These are phyloP conservation scores for Russula griseocarnosa DNA, from an alignment of 768 basidiomycete genomes.

Conservation along the genomic window DNA sequence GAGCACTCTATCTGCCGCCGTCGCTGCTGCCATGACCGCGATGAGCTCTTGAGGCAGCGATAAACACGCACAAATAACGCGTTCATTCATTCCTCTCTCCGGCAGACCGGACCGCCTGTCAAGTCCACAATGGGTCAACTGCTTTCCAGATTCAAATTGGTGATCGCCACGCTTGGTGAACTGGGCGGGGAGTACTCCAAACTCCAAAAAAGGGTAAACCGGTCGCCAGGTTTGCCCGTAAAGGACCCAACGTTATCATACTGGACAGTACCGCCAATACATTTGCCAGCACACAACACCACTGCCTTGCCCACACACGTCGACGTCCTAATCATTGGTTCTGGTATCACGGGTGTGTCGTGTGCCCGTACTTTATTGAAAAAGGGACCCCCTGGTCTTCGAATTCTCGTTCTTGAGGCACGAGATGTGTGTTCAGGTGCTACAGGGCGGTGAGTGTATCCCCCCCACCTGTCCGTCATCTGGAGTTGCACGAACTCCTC, in stretches of 20 bases:
- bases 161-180: neutral
- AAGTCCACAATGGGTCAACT: conserved; percentile 17
- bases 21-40: conserved; percentile 7
- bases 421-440: conserved; percentile 72
- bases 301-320: conserved; percentile 44
- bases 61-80: conserved; percentile 13
- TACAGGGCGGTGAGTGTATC: conserved; percentile 54
- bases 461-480: neutral
- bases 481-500: neutral
- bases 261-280: conserved; percentile 56
- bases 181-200: conserved; percentile 17
- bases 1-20: conserved; percentile 22
- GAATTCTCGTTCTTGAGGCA: conserved; percentile 76
- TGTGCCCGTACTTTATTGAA: conserved; percentile 54
- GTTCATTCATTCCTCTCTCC: neutral
- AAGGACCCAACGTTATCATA: conserved; percentile 53
- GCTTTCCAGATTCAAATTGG: conserved; percentile 12
- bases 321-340: conserved; percentile 70
- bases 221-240: conserved; percentile 54
- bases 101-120: neutral
- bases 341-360: conserved; percentile 70
- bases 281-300: conserved; percentile 38
- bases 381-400: conserved; percentile 32
- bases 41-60: neutral
- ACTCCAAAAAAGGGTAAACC: conserved; percentile 33